Evolutionary conservation across 169 alveolate species (phyloP).

Genomic region (Eimeria acervulina): DNA sequence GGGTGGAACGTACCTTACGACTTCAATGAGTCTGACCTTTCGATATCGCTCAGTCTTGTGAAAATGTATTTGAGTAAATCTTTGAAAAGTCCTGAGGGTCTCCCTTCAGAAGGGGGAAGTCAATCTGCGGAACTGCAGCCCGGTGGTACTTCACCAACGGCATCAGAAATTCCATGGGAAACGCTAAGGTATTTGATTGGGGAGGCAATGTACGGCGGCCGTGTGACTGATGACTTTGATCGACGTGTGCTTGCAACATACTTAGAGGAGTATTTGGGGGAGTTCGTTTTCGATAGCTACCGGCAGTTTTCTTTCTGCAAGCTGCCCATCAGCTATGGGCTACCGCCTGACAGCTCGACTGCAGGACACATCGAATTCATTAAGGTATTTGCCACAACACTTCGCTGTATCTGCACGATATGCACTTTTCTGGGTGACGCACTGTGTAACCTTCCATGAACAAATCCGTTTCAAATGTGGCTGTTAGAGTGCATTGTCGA

Average conservation of each 20-base stretch:
- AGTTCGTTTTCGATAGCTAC: conserved; percentile 94
- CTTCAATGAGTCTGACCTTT: conserved; percentile 96
- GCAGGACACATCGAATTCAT: conserved; percentile 90
- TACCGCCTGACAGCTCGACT: conserved; percentile 90
- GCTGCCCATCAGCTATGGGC: conserved; percentile 81
- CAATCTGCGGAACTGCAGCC: neutral
- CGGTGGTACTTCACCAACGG: neutral
- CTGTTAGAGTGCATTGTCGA: neutral
- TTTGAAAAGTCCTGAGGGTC: neutral
- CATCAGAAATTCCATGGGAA: conserved; percentile 77
- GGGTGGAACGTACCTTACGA: conserved; percentile 97
- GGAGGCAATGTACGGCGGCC: conserved; percentile 98
- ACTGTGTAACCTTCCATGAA: neutral
- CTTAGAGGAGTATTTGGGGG: conserved; percentile 93
- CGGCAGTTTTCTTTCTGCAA: conserved; percentile 93
- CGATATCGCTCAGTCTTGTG: conserved; percentile 91
- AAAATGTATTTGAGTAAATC: conserved; percentile 86
- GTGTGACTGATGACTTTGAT: conserved; percentile 97
- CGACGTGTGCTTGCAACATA: conserved; percentile 92
- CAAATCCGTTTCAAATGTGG: neutral
- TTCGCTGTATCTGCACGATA: neutral
- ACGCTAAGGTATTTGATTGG: conserved; percentile 93
- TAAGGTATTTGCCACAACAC: conserved; percentile 78
- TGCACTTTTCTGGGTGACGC: neutral
- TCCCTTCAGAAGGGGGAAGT: neutral